A percentile compares a stretch with the other conserved stretches of the same genome.
Conservation (phyloP, 257 asterid species). For the Nyctanthes arbortristis region DNA sequence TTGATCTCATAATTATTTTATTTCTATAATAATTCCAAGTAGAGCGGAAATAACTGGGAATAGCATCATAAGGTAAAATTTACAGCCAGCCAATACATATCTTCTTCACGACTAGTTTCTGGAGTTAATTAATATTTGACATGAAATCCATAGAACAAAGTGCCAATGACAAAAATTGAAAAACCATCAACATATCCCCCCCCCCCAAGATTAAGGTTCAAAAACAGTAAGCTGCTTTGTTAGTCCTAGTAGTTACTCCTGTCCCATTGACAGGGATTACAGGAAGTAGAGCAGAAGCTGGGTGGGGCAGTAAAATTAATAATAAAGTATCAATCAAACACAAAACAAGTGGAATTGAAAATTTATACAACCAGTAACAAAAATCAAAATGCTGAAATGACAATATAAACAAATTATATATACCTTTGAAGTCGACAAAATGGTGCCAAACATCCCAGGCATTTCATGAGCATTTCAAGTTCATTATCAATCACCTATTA, state of each 20-base stretch:
- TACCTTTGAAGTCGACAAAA: conserved; percentile 76
- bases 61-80: not conserved
- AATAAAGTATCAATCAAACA: not conserved
- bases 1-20: not conserved
- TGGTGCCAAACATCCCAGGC: conserved; percentile 84
- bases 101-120: not conserved
- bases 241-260: not conserved
- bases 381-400: not conserved
- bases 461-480: conserved; percentile 91
- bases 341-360: not conserved
- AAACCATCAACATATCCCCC: too few relatives aligned
- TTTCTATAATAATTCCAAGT: not conserved
- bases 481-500: conserved; percentile 92
- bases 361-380: not conserved
- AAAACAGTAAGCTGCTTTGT: not conserved
- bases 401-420: not conserved
- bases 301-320: not conserved
- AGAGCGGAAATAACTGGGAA: not conserved
- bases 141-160: not conserved
- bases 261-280: not conserved
- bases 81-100: not conserved
- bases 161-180: too few relatives aligned
- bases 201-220: too few relatives aligned
- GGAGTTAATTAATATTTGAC: not conserved
- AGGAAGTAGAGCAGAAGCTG: not conserved